Percentiles rank a stretch among this genome's conserved stretches.
These are phyloP conservation scores for Talaromyces sp. DNA, from an alignment of 2,329 filamentous ascomycete species.

Conservation along the genomic window DNA sequence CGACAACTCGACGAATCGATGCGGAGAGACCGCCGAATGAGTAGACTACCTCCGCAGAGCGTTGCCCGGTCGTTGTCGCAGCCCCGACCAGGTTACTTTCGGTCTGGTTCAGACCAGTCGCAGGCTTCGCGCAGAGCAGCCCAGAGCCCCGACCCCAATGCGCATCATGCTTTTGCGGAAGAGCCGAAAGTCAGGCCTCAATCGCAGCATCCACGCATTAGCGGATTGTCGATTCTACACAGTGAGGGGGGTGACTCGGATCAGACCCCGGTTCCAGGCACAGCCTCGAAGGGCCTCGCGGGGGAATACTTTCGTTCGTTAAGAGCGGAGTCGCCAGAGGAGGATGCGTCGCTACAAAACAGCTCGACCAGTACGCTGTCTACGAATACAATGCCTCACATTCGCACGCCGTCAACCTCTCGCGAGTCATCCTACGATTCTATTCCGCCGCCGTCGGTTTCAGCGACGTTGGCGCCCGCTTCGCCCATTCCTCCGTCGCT, in stretches of 20 bases:
- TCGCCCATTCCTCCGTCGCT: conserved; percentile 43
- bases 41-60: conserved; percentile 76
- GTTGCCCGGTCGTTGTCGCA: conserved; percentile 77
- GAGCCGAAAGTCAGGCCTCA: conserved; percentile 56
- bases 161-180: conserved; percentile 36
- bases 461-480: conserved; percentile 43
- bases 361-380: conserved; percentile 14
- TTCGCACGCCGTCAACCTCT: conserved; percentile 22
- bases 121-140: conserved; percentile 26
- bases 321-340: conserved; percentile 34
- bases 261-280: conserved; percentile 27
- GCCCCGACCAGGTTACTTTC: conserved; percentile 75
- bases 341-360: conserved; percentile 19
- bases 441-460: conserved; percentile 36
- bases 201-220: conserved; percentile 73
- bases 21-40: conserved; percentile 72
- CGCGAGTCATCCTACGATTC: conserved; percentile 38
- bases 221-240: conserved; percentile 49
- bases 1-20: conserved; percentile 78
- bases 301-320: conserved; percentile 25
- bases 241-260: conserved; percentile 24
- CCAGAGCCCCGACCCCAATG: conserved; percentile 39
- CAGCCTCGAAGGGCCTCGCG: conserved; percentile 29
- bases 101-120: conserved; percentile 59
- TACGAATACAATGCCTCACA: conserved; percentile 5